Evolutionary conservation across 306 rosid species (phyloP), one percentile per base, ranked within the genome.

Genomic region (Quercus ilex): DNA sequence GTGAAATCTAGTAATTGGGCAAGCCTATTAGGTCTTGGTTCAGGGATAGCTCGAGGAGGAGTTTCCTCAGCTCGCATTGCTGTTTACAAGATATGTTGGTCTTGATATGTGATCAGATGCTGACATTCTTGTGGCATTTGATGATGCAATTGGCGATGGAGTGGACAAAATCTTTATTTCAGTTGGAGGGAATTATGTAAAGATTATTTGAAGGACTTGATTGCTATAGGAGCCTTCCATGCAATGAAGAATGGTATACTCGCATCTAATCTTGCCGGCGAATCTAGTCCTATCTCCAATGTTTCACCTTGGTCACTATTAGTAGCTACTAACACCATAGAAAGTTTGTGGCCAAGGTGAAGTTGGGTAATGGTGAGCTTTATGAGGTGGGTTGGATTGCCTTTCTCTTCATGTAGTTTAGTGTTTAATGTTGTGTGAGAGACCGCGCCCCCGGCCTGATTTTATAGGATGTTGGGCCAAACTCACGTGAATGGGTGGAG

Each of bases 71-170:
- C 93, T 4, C 88, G 90, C 14, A 65, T 90, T 20, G 93, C 91
- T 10, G 78, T 78, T 46, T 90, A 87, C 73, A 91, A 91, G 83
- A 85, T 57, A 5, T 89, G 92, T 55, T 91, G 90, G 95, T 0
- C 0, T 3, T 3, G 76, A 73, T 31, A 86, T 82, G 1, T 86
- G 92, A 58, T 1, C 0, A 5, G 83, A 63, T 6, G 83, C 79
- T 11, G 86, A 83, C 56, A 77, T 87, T 20, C 89, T 89, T 2
- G 86, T 86, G 4, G 93, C 91, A n/a, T 89, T 87, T 51, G 91
- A 89, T 46, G 82, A 87, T 57, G 93, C 90, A 9, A 89, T 89
- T n/a, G 81, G 84, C 0, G 93, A 89, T 55, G 91, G 93, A 1
- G 91, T 90, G 6, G 88, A 90, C 41, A 73, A 87, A n/a, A 19